Percentiles rank a stretch among this genome's conserved stretches.
Evolutionary conservation across 805 yeast genomes (phyloP).

Genomic region (Yamadazyma olivae): DNA sequence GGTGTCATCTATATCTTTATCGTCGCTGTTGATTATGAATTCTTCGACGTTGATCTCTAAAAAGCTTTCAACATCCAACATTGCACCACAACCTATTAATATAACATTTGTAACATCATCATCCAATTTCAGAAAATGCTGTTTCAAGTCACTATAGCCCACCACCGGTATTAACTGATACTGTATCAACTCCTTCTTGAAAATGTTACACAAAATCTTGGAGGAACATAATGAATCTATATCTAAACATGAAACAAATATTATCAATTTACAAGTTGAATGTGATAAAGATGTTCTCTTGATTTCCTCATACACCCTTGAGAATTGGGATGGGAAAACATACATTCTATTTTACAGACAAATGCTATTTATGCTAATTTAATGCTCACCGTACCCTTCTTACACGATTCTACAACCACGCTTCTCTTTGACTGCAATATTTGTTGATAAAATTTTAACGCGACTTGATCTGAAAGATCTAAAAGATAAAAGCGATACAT

Average conservation of each 20-base stretch:
- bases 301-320: conserved; percentile 64
- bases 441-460: too few species aligned
- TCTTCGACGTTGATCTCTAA: conserved; percentile 60
- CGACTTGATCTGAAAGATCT: too few species aligned
- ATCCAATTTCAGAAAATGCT: conserved; percentile 63
- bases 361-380: too few species aligned
- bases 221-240: conserved; percentile 92
- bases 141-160: conserved; percentile 78
- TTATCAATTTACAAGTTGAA: conserved; percentile 84
- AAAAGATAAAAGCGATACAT: too few species aligned
- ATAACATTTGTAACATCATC: conserved; percentile 72
- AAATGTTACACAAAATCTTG: conserved; percentile 63
- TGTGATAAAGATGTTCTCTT: conserved; percentile 76
- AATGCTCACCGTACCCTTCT: too few species aligned
- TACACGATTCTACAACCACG: too few species aligned
- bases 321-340: conserved; percentile 67
- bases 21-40: conserved; percentile 25
- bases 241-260: conserved; percentile 86
- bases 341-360: too few species aligned
- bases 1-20: conserved; percentile 20
- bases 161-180: conserved; percentile 89
- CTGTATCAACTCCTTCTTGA: conserved; percentile 80
- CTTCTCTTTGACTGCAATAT: too few species aligned
- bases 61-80: conserved; percentile 78
- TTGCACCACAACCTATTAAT: conserved; percentile 90